Conservation (phyloP, 371 early-diverging fungal genomes). For the Syncephalastrum racemosum region DNA sequence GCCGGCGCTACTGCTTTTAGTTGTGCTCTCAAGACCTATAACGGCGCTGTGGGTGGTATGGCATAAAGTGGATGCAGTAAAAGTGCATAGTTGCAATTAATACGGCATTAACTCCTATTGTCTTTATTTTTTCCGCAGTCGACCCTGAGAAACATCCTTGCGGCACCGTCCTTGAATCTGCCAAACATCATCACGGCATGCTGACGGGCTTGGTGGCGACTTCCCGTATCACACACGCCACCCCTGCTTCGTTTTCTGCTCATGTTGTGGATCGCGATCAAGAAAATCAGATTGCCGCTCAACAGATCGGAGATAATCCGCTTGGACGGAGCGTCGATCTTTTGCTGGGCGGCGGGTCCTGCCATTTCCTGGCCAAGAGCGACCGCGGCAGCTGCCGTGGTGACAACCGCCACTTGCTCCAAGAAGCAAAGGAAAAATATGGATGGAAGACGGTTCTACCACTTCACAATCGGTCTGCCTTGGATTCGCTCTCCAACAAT, state of each 20-base stretch:
- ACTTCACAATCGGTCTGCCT: slow-evolving; percentile 57
- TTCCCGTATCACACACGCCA: slow-evolving; percentile 91
- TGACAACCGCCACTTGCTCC: slow-evolving; percentile 67
- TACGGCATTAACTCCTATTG: slow-evolving; percentile 1
- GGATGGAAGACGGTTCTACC: slow-evolving; percentile 60
- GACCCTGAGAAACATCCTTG: slow-evolving; percentile 69
- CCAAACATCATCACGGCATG: slow-evolving; percentile 73
- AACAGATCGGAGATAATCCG: slow-evolving; percentile 84
- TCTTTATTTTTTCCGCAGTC: slow-evolving; percentile 39
- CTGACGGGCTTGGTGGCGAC: slow-evolving; percentile 91
- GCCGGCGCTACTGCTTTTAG: slow-evolving; percentile 94
- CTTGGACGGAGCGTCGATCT: slow-evolving; percentile 83
- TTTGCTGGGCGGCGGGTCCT: slow-evolving; percentile 90
- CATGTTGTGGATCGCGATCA: slow-evolving; percentile 77
- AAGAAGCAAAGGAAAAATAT: slow-evolving; percentile 42
- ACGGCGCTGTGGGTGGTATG: slow-evolving; percentile 78
- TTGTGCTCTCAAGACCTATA: slow-evolving; percentile 83
- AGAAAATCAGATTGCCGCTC: slow-evolving; percentile 84
- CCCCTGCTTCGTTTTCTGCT: slow-evolving; percentile 76
- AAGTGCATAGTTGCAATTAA: not conserved
- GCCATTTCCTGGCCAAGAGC: slow-evolving; percentile 76
- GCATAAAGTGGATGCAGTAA: not conserved
- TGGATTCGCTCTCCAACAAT: slow-evolving; percentile 18
- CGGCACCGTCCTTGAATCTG: slow-evolving; percentile 93
- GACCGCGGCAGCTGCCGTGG: slow-evolving; percentile 65